phyloP scores from a whole-genome alignment of 192 early-diverging fungal species.

The Spizellomyces sp. region DNA sequence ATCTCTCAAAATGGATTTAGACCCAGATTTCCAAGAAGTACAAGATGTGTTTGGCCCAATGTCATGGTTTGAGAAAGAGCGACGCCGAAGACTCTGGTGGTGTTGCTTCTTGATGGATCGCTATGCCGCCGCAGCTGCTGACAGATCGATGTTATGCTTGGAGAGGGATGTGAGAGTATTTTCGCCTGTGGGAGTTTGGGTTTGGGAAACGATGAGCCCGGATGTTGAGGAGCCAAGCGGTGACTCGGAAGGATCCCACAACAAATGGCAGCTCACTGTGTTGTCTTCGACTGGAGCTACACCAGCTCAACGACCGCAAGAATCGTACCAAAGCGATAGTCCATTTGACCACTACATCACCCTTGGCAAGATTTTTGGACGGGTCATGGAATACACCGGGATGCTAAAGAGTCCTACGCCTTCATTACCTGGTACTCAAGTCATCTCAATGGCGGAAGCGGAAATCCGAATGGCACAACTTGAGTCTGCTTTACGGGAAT shows the following conservation, averaged over 20 bases:
- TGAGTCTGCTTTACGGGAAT: slow-evolving; percentile 26
- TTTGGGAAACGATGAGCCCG: slow-evolving; percentile 17
- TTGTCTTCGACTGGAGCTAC: slow-evolving; percentile 18
- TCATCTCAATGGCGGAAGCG: slow-evolving; percentile 15
- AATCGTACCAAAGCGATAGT: slow-evolving; percentile 4
- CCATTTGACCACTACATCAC: slow-evolving; percentile 22
- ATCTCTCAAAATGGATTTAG: slow-evolving; percentile 28
- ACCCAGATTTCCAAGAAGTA: slow-evolving; percentile 37
- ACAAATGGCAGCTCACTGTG: slow-evolving; percentile 23
- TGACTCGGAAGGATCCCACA: slow-evolving; percentile 10
- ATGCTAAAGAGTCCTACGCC: slow-evolving; percentile 23
- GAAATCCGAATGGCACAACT: slow-evolving; percentile 11
- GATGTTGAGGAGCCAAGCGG: slow-evolving; percentile 12
- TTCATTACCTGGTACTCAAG: slow-evolving; percentile 11
- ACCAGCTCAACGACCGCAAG: slow-evolving; percentile 6
- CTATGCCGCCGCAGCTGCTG: slow-evolving; percentile 24
- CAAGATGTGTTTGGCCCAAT: slow-evolving; percentile 9
- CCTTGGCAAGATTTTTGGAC: slow-evolving; percentile 25
- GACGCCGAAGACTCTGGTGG: slow-evolving; percentile 36
- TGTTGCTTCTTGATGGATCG: slow-evolving; percentile 33
- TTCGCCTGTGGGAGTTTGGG: slow-evolving; percentile 12
- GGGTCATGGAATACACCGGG: slow-evolving; percentile 28
- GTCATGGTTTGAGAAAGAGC: slow-evolving; percentile 34
- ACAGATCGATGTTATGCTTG: slow-evolving; percentile 15
- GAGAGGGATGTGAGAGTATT: slow-evolving; percentile 34